Evolutionary conservation across 371 early-diverging fungal genomes (phyloP).

Genomic region (Homolaphlyctis polyrhiza): DNA sequence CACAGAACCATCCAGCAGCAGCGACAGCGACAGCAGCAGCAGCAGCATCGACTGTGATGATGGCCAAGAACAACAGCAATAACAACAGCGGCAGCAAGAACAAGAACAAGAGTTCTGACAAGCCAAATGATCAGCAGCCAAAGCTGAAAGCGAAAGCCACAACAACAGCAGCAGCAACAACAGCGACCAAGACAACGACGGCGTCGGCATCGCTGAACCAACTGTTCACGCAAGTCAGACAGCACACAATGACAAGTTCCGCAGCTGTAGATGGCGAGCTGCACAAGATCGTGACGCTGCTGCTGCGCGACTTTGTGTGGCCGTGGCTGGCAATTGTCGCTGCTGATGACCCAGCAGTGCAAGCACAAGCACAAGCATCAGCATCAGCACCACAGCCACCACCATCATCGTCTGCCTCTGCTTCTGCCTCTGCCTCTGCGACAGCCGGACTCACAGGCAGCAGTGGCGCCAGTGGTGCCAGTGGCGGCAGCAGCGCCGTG

Average conservation of each 20-base stretch:
- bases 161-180: too few relatives aligned
- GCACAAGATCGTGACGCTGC: conserved; percentile 31
- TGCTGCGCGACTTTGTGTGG: conserved; percentile 46
- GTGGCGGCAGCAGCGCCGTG: too few relatives aligned
- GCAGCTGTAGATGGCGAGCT: conserved; percentile 21
- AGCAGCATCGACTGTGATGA: too few relatives aligned
- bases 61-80: too few relatives aligned
- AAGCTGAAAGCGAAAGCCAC: too few relatives aligned
- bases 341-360: conserved; percentile 15
- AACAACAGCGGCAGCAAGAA: background rate
- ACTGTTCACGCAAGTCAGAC: conserved; percentile 11
- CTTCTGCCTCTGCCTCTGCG: too few relatives aligned
- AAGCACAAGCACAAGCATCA: too few relatives aligned
- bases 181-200: too few relatives aligned
- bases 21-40: background rate
- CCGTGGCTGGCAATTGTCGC: conserved; percentile 37
- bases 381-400: too few relatives aligned
- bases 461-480: too few relatives aligned
- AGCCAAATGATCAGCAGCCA: background rate
- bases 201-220: conserved; percentile 10
- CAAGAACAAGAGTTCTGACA: background rate
- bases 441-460: too few relatives aligned
- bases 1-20: background rate
- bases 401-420: too few relatives aligned
- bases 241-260: conserved; percentile 11